Base-by-base conservation (phyloP, 1,139 yeast species). In the Eremothecium cymbalariae region DNA sequence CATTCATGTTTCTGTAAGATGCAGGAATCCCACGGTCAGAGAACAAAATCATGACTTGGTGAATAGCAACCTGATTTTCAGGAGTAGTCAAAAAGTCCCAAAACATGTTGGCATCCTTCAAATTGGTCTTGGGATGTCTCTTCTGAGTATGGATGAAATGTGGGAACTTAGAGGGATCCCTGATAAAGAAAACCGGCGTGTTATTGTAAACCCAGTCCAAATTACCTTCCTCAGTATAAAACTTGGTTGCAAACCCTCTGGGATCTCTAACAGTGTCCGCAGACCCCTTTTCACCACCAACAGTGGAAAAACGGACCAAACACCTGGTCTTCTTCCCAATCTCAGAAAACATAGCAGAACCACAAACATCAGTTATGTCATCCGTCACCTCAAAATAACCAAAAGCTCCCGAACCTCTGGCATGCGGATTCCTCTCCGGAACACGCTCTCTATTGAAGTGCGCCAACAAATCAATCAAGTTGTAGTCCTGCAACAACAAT, bases 41-140 rank as follows among this genome's bases (percentile, higher is more conserved):
- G 55, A 77, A 75, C 57, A 76, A 60, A 44, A 69, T 63, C 64
- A 69, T 66, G 33, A 77, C 76, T 59, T 77, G 83, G 55, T 77
- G 85, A 39, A 70, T 62, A 14, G 80, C 65, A 51, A 77, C 84
- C 56, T 72, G 78, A 54, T 76, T 76, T 45, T 64, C 67, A 8
- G 57, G 56, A 25, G 68, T 59, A 34, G 70, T 65, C 59, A 74
- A 65, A 57, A 74, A 77, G 56, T 77, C 83, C 83, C 84, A 77
- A 48, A 75, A 74, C 77, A 72, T 72, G 59, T 74, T 68, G 16
- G 83, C 72, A 59, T 84, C 94, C 59, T 81, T 81, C 60, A 80
- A 66, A 61, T 82, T 81, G 33, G 93, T 82, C 63, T 81, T 74
- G 31, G 94, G 94, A 64, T 80, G 74, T 59, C 83, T 54, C 70